phyloP scores from a whole-genome alignment of 805 yeast species.

The Saturnispora gosingensis region DNA sequence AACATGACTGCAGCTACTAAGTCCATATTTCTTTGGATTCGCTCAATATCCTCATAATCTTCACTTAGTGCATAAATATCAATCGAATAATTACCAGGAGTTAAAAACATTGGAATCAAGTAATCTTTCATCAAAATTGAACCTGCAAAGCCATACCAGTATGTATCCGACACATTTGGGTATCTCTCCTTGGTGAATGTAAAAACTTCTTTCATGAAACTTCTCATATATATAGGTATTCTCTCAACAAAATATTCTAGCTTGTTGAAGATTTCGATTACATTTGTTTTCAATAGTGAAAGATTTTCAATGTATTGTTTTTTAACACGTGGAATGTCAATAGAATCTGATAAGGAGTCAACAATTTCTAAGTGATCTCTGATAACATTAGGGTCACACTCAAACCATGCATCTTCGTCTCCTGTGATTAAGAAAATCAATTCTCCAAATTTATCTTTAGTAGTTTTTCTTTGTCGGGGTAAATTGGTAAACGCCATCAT shows the following conservation, averaged over 20 bases:
- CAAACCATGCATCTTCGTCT: constrained; percentile 52
- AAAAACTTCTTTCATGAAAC: constrained; percentile 39
- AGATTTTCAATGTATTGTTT: constrained; percentile 61
- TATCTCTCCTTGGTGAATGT: constrained; percentile 29
- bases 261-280: constrained; percentile 50
- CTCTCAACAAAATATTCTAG: constrained; percentile 32
- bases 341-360: constrained; percentile 42
- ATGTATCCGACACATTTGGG: constrained; percentile 51
- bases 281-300: constrained; percentile 61
- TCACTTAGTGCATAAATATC: constrained; percentile 17
- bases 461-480: constrained; percentile 39
- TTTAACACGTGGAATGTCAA: constrained; percentile 70
- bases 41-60: constrained; percentile 20
- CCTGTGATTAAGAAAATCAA: constrained; percentile 32
- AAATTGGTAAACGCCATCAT: constrained; percentile 36
- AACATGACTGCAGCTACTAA: constrained; percentile 49
- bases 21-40: constrained; percentile 39
- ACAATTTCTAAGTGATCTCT: constrained; percentile 28
- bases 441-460: constrained; percentile 34
- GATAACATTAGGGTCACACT: constrained; percentile 67
- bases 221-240: constrained; percentile 50
- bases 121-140: constrained; percentile 50
- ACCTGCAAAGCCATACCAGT: constrained; percentile 59
- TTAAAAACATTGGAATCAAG: constrained; percentile 36
- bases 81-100: constrained; percentile 53